Conservation (phyloP, 371 early-diverging fungal genomes). For the Mortierella sp. region DNA sequence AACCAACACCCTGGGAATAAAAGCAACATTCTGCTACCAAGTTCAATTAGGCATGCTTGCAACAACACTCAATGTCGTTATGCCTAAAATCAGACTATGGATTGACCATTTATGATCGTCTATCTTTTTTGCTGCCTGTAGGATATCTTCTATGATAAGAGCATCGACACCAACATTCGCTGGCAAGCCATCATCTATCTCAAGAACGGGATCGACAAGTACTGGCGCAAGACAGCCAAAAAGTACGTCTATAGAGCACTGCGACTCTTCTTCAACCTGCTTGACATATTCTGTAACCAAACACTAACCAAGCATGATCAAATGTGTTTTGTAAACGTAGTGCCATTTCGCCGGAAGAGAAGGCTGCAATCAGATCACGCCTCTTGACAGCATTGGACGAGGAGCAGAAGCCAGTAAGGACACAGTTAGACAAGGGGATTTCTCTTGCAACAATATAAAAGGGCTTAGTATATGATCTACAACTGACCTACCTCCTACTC, state of each 20-base stretch:
- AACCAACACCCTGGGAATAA: not conserved
- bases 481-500: not conserved
- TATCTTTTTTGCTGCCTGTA: slow-evolving; percentile 29
- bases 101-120: not conserved
- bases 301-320: not conserved
- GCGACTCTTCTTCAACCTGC: not conserved
- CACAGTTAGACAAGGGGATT: not conserved
- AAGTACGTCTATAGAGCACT: slow-evolving; percentile 62
- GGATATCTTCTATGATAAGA: slow-evolving; percentile 84
- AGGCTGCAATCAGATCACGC: slow-evolving; percentile 72
- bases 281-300: not conserved
- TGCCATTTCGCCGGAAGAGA: slow-evolving; percentile 78
- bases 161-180: slow-evolving; percentile 76
- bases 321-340: slow-evolving; percentile 50
- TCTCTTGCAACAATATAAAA: not conserved
- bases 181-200: slow-evolving; percentile 85
- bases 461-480: not conserved
- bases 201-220: slow-evolving; percentile 92
- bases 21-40: not conserved
- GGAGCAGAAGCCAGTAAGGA: slow-evolving; percentile 74
- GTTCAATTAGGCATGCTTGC: not conserved
- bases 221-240: slow-evolving; percentile 88
- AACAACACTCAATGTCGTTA: not conserved
- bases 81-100: not conserved
- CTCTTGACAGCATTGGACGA: slow-evolving; percentile 75